These are phyloP conservation scores for Cercospora zeina DNA, from an alignment of 2,329 filamentous ascomycete genomes.

Conservation along the genomic window DNA sequence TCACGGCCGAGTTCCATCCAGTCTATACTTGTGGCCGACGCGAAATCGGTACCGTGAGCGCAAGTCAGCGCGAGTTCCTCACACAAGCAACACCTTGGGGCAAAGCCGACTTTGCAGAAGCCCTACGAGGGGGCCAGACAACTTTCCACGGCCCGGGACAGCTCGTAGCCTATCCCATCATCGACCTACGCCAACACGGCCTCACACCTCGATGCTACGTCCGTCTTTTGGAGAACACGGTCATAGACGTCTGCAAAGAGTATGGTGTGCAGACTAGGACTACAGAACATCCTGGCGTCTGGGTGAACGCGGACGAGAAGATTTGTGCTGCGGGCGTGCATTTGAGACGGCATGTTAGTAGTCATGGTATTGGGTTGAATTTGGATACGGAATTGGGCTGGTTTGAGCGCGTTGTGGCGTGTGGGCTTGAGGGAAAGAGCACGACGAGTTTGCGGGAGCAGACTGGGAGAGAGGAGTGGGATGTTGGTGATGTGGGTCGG, in stretches of 20 bases:
- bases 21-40: conserved; percentile 90
- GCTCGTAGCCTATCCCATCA: conserved; percentile 83
- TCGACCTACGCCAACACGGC: conserved; percentile 71
- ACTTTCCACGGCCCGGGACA: conserved; percentile 97
- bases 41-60: conserved; percentile 58
- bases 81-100: conserved; percentile 39
- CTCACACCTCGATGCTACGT: conserved; percentile 76
- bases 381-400: conserved; percentile 64
- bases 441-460: conserved; percentile 72
- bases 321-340: conserved; percentile 93
- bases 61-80: conserved; percentile 48
- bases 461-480: conserved; percentile 40
- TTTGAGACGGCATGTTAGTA: conserved; percentile 76
- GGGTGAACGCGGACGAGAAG: conserved; percentile 64
- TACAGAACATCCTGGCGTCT: conserved; percentile 81
- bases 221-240: conserved; percentile 71
- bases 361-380: conserved; percentile 82
- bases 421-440: conserved; percentile 76
- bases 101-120: conserved; percentile 64
- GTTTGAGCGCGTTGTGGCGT: conserved; percentile 79
- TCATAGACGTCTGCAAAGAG: conserved; percentile 63
- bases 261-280: conserved; percentile 64
- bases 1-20: conserved; percentile 79
- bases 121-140: conserved; percentile 82
- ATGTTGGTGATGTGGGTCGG: conserved; percentile 44